A percentile compares a stretch with the other conserved stretches of the same genome.
Evolutionary conservation across 2,329 filamentous ascomycete species (phyloP).

Genomic region (Colletotrichum truncatum): DNA sequence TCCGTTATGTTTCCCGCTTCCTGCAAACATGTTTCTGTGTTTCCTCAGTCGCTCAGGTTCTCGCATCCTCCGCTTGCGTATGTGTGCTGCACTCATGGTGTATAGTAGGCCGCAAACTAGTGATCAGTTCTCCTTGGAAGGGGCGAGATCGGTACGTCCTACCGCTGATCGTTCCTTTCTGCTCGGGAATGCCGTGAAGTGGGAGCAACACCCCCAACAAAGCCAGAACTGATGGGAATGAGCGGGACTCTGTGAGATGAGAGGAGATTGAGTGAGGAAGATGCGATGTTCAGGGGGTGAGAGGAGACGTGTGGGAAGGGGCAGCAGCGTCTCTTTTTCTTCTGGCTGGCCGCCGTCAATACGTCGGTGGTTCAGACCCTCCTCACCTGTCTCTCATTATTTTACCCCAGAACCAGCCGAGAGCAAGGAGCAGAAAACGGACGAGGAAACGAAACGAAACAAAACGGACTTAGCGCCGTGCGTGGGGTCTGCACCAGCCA

Average conservation of each 20-base stretch:
- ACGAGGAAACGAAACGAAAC: constrained; percentile 27
- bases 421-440: constrained; percentile 10
- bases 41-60: background rate
- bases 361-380: background rate
- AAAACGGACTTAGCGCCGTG: constrained; percentile 12
- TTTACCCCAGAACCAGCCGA: constrained; percentile 24
- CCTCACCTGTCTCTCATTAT: background rate
- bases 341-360: background rate
- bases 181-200: constrained; percentile 3
- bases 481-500: constrained; percentile 7
- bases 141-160: background rate
- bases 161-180: constrained; percentile 16
- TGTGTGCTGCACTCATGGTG: background rate
- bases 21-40: background rate
- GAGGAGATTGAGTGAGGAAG: constrained; percentile 5
- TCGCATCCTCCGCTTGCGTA: background rate
- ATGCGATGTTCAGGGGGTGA: constrained; percentile 8
- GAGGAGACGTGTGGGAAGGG: background rate
- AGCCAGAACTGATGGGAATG: constrained; percentile 3
- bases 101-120: background rate
- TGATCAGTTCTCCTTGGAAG: background rate
- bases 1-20: background rate
- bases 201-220: constrained; percentile 19
- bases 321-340: background rate
- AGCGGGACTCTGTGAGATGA: constrained; percentile 23